Base-by-base conservation (phyloP, 2,329 filamentous ascomycete genomes). In the Colletotrichum aenigma region DNA sequence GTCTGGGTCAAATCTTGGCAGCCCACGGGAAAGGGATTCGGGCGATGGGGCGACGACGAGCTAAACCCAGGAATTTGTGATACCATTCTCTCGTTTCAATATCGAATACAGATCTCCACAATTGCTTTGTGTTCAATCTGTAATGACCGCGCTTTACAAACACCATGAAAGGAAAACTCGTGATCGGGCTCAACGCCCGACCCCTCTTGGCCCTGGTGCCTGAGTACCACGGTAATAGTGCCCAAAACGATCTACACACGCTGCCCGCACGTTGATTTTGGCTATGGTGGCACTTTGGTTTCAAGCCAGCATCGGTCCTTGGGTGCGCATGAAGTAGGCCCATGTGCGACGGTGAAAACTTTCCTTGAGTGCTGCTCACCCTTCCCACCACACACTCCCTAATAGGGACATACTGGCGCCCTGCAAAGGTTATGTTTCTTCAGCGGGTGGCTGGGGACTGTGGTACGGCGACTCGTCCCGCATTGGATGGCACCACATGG, bases 11-110 rank as follows among this genome's bases (percentile, higher is more conserved):
- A 38, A 30, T 10, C 38, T 28, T 28, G 62, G 62, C 36, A 21
- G 64, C 36, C 26, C 65, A 36, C 24, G 52, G 30, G 24, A 67
- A 24, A 24, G 30, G 43, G 30, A 34, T 61, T 21, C n/a, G n/a
- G n/a, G 43, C 43, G 58, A 61, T 15, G 7, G 43, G 66, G 52
- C 43, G 4, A 32, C 18, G 34, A 65, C 21, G 32, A 58, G 21
- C 8, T 38, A 18, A 52, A 43, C 32, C 28, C 32, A 32, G 48
- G 34, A 62, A 61, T 30, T 52, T 60, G 71, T 71, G 72, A 71
- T 71, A 74, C 72, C 72, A 71, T 66, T 66, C 28, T 66, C 60
- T 66, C 67, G 28, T 71, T 71, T 52, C 61, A 52, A 30, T 24
- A 36, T 55, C 18, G 15, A 71, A 66, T 38, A 66, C 61, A 66